Evolutionary conservation across 345 rosid genomes (phyloP).

Genomic region (Ceriops tagal): DNA sequence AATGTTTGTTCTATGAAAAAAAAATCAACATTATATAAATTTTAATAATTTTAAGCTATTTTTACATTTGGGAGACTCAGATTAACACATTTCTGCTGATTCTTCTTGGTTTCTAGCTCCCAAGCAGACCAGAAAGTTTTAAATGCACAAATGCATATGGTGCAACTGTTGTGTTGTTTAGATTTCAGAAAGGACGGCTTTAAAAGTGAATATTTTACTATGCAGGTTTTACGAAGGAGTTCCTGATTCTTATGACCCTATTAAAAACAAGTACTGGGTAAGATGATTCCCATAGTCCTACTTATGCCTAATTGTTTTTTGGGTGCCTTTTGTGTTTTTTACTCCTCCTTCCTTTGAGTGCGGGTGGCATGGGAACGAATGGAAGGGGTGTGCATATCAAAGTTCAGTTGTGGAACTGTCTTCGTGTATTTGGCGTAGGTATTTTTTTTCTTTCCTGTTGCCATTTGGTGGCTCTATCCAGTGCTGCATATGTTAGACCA

Average conservation of each 20-base stretch:
- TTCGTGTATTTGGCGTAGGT: background rate
- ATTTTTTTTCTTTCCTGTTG: background rate
- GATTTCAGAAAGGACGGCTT: background rate
- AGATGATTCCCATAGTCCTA: conserved; percentile 24
- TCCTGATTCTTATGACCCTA: conserved; percentile 41
- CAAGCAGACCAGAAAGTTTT: background rate
- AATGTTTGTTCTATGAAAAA: no score
- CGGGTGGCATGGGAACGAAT: background rate
- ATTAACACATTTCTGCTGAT: no score
- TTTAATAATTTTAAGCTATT: no score
- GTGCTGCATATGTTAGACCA: background rate
- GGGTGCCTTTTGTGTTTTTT: background rate
- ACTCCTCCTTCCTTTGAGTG: background rate
- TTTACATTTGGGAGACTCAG: no score
- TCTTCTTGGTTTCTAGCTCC: background rate
- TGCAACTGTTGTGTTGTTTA: background rate
- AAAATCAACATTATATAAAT: no score
- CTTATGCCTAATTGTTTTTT: conserved; percentile 7
- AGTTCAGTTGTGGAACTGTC: background rate
- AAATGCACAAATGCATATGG: background rate
- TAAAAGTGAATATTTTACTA: background rate
- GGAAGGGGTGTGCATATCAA: background rate
- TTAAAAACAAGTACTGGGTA: conserved; percentile 57
- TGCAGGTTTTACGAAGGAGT: conserved; percentile 71
- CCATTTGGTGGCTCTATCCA: background rate